Percentiles rank a stretch among this genome's conserved stretches.
Evolutionary conservation across 2,329 filamentous ascomycete genomes (phyloP).

Genomic region (Metarhizium guizhouense): DNA sequence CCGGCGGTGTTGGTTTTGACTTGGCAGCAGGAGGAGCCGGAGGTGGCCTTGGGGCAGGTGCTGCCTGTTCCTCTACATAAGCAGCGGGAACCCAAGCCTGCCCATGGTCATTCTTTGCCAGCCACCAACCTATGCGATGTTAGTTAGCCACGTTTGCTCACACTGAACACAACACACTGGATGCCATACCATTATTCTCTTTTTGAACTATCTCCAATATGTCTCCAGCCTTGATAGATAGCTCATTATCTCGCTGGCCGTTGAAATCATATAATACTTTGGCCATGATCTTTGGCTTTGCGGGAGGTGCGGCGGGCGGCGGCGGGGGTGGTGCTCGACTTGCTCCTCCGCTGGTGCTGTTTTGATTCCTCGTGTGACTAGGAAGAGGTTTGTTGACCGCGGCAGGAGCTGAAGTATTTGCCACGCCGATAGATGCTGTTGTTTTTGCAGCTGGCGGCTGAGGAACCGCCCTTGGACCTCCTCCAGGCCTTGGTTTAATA

Average conservation of each 20-base stretch:
- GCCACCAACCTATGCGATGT: conserved; percentile 77
- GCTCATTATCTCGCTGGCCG: conserved; percentile 75
- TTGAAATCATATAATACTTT: conserved; percentile 90
- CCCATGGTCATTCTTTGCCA: conserved; percentile 63
- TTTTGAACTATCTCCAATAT: conserved; percentile 87
- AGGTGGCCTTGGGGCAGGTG: conserved; percentile 53
- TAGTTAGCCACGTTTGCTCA: conserved; percentile 15
- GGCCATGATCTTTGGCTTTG: conserved; percentile 61
- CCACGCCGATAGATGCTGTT: background rate
- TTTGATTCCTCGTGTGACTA: conserved; percentile 47
- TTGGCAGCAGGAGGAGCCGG: conserved; percentile 51
- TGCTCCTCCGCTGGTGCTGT: conserved; percentile 40
- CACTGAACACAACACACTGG: background rate
- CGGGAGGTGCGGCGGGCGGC: conserved; percentile 56
- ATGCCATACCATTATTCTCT: conserved; percentile 75
- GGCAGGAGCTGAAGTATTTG: conserved; percentile 4
- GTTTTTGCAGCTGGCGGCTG: conserved; percentile 23
- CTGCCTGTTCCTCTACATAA: conserved; percentile 79
- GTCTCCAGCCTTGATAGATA: conserved; percentile 71
- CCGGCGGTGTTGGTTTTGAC: conserved; percentile 63
- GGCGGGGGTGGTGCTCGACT: conserved; percentile 53
- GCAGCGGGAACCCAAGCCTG: conserved; percentile 92
- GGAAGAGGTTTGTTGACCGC: conserved; percentile 24
- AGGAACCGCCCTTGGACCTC: conserved; percentile 22
- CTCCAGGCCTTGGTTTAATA: conserved; percentile 33